Percentiles rank a stretch among this genome's conserved stretches.
phyloP scores from a whole-genome alignment of 1,284 basidiomycete species.

The Rhodotorula sp. region DNA sequence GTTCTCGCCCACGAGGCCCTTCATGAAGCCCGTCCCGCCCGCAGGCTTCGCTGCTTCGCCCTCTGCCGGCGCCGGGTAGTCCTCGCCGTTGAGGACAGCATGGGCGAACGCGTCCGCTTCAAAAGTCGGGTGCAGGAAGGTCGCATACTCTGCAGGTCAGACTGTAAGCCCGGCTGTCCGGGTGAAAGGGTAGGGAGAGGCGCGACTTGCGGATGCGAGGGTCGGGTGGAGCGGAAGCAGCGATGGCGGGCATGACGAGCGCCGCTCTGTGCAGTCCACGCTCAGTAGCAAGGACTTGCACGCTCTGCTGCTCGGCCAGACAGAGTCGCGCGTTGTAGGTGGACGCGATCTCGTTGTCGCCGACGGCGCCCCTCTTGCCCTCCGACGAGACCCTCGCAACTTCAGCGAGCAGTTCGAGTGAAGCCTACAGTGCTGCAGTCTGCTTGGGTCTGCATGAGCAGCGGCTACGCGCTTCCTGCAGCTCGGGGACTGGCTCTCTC shows the following conservation, averaged over 20 bases:
- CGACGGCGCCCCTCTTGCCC: no score
- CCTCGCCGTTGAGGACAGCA: slow-evolving; percentile 74
- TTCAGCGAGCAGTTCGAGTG: no score
- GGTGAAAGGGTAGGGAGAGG: neutral
- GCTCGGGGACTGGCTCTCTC: no score
- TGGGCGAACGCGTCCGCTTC: slow-evolving; percentile 86
- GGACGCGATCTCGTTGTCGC: no score
- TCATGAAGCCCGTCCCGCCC: slow-evolving; percentile 10
- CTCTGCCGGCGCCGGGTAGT: slow-evolving; percentile 58
- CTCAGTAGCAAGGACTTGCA: no score
- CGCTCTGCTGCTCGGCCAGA: no score
- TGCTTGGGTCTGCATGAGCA: no score
- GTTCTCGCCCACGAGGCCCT: slow-evolving; percentile 6
- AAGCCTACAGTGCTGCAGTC: no score
- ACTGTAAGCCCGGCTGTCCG: neutral
- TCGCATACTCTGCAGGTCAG: neutral
- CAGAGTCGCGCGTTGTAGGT: no score
- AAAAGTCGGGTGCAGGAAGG: slow-evolving; percentile 67
- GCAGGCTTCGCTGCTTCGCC: slow-evolving; percentile 1
- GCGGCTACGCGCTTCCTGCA: no score
- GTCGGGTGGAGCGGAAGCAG: neutral
- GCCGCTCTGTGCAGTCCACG: no score
- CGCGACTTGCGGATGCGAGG: neutral
- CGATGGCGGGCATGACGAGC: neutral
- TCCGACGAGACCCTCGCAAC: no score